Base-by-base conservation (phyloP, 176 grass and related monocot species). In the Eremochloa ophiuroides region DNA sequence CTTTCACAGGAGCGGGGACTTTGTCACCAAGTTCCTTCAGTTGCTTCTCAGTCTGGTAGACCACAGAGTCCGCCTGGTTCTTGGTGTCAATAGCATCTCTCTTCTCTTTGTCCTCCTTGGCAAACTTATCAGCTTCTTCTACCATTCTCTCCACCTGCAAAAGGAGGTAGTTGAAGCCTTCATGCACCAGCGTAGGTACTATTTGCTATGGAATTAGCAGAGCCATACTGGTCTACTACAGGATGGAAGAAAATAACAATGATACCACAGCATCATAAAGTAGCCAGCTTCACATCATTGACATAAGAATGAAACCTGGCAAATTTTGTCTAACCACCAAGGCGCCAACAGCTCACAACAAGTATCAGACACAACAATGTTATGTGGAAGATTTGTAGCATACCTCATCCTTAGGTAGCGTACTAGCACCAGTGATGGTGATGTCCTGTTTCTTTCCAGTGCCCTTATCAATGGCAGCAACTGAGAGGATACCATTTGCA, bases 361-460 rank as follows among this genome's bases (percentile, higher is more conserved):
- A 78, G 64, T 66, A 42, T 39, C 20, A 43, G 4, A 39, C 28
- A 73, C 29, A 62, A 61, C 28, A 30, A 71, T 63, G 26, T 34
- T 44, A 33, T 17, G 29, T 10, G 9, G 60, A 55, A 18, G 62
- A 10, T 62, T 56, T 33, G 80, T 15, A 29, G 46, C 74, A 79
- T 93, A 95, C 96, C 96, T 99, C 96, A 61, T 99, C 93, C 51
- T 88, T 88, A 16, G 96, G 96, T 61, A 99, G 92, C 26, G 96
- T 99, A 77, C 92, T 95, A 81, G 96, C 96, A 5, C 96, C 96
- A 70, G 96, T 99, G 55, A 99, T 99, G 63, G 93, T 99, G 37
- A 99, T 99, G 65, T 99, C 96, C 85, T 99, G 96, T 81, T 99
- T 99, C 93, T 99, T 99, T 64, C 93, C 92, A 69, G 91, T 95